Evolutionary conservation across 345 rosid genomes (phyloP).

Genomic region (Boechera retrofracta): DNA sequence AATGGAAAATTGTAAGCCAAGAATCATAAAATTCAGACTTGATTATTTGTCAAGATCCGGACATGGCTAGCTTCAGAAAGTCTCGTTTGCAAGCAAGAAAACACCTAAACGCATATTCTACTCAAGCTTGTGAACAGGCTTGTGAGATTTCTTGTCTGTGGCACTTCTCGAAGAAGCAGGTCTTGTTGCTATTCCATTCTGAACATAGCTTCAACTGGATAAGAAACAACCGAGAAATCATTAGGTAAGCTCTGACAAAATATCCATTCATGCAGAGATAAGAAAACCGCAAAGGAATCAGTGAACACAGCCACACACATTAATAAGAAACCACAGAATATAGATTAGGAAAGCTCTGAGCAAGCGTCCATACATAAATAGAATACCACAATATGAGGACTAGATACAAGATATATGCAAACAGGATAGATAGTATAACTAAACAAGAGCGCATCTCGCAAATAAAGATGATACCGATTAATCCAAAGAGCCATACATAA

Average conservation of each 20-base stretch:
- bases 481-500: constrained; percentile 5
- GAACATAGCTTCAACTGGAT: constrained; percentile 24
- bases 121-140: not conserved
- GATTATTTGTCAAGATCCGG: constrained; percentile 13
- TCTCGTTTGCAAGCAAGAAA: constrained; percentile 4
- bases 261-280: not conserved
- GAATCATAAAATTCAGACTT: not conserved
- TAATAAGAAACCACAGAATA: not conserved
- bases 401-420: constrained; percentile 11
- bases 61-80: not conserved
- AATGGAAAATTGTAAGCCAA: not conserved
- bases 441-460: not conserved
- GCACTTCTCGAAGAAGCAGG: not conserved
- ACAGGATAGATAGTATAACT: not conserved
- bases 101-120: constrained; percentile 4
- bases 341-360: constrained; percentile 14
- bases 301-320: not conserved
- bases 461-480: not conserved
- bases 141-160: not conserved
- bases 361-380: not conserved
- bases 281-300: not conserved
- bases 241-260: not conserved
- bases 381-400: not conserved
- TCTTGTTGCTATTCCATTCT: constrained; percentile 19
- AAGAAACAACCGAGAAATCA: not conserved